phyloP scores from a whole-genome alignment of 257 asterid species.

The Euphrasia confusa region DNA sequence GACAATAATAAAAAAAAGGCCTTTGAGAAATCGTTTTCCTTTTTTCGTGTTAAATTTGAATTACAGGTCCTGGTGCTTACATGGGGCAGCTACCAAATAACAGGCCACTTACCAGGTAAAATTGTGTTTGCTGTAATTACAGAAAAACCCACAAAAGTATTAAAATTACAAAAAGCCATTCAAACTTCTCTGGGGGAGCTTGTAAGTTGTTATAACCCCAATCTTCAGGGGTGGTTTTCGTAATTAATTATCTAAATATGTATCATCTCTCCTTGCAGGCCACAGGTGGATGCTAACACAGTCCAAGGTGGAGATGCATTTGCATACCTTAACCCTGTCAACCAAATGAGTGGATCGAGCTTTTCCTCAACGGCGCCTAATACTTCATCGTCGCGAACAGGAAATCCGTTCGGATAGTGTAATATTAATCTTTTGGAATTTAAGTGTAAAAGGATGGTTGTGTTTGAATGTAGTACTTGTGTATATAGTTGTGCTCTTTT shows the following conservation, averaged over 20 bases:
- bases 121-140: background rate
- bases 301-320: constrained; percentile 44
- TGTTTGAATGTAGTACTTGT: no score
- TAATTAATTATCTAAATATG: background rate
- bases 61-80: constrained; percentile 44
- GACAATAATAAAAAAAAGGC: background rate
- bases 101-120: constrained; percentile 42
- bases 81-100: constrained; percentile 42
- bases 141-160: no score
- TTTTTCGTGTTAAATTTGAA: constrained; percentile 1
- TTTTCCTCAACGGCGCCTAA: constrained; percentile 15
- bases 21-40: background rate
- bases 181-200: background rate
- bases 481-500: no score
- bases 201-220: background rate
- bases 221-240: background rate
- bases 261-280: constrained; percentile 40
- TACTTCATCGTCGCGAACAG: constrained; percentile 40
- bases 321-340: constrained; percentile 53
- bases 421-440: background rate
- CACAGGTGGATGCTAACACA: constrained; percentile 39
- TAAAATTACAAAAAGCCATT: no score
- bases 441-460: background rate
- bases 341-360: constrained; percentile 31
- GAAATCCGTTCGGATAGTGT: constrained; percentile 70